phyloP scores from a whole-genome alignment of 179 eudicot species.

The Pouteria campechiana region DNA sequence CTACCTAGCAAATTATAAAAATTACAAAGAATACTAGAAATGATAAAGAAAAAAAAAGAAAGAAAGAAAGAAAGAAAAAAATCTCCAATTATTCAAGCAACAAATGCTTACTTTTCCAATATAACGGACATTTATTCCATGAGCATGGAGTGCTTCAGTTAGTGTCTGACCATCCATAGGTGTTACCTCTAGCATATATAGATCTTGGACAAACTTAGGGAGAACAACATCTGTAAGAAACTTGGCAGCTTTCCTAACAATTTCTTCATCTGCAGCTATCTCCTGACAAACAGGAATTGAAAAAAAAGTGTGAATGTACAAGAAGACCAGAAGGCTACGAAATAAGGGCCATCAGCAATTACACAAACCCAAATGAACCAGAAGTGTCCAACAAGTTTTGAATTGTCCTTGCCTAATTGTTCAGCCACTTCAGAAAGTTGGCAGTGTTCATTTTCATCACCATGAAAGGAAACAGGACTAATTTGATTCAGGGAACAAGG shows the following conservation, averaged over 20 bases:
- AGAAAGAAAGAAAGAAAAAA: neutral
- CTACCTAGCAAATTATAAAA: too few species aligned
- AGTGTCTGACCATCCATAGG: constrained; percentile 99
- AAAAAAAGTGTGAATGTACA: neutral
- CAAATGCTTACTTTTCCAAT: constrained; percentile 79
- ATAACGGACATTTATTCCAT: constrained; percentile 94
- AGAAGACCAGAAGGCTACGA: too few species aligned
- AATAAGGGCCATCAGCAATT: too few species aligned
- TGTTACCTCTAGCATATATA: constrained; percentile 89
- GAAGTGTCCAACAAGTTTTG: too few species aligned
- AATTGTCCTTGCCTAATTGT: too few species aligned
- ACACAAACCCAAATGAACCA: too few species aligned
- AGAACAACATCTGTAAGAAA: constrained; percentile 62
- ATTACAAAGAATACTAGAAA: constrained; percentile 5
- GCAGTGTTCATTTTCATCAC: too few species aligned
- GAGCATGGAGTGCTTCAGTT: constrained; percentile 96
- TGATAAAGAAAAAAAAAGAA: neutral
- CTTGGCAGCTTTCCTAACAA: constrained; percentile 63
- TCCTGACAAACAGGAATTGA: constrained; percentile 40
- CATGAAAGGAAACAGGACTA: neutral
- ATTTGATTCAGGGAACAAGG: too few species aligned
- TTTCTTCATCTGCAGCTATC: constrained; percentile 76
- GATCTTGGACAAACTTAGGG: constrained; percentile 80
- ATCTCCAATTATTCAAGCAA: neutral
- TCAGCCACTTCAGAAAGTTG: too few species aligned